Evolutionary conservation across 2,329 filamentous ascomycete genomes (phyloP), one percentile per base, ranked within the genome.

Genomic region (Phialophora tarda): DNA sequence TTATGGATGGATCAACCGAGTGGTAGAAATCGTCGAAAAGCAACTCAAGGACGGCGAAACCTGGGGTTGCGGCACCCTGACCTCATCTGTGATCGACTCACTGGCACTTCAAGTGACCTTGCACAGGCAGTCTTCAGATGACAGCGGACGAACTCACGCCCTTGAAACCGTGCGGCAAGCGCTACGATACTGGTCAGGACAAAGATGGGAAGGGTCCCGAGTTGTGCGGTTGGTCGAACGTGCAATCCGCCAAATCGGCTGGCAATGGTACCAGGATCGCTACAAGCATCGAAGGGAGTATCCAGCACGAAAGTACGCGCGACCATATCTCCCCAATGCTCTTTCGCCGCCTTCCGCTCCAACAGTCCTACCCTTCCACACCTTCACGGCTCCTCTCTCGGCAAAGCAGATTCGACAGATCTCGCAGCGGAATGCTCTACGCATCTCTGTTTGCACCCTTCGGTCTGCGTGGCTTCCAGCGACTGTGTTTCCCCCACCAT

Each of bases 301-400:
- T 24, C 79, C 85, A 3, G 72, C 80, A 6, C 83, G 83, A 11
- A 83, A 80, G 71, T 97, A 97, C 76, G 80, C 82, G 38, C 84
- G 95, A 59, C 91, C 92, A 11, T 88, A 87, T 66, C 81, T 96
- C 11, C 95, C 94, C 3, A 78, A 83, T 2, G 85, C 84, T 50
- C 82, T 99, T 34, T 86, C 90, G 0, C 85, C 96, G 10, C 95
- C 95, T 3, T 88, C 91, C 32, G 94, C 95, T 5, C 95, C 95
- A 2, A 99, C 95, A 0, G 93, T 99, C 1, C 83, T 99, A 0
- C 95, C 95, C 0, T 99, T 99, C 75, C 95, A 99, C 77, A 98
- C 95, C 0, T 99, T 99, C 75, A 99, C 95, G 1, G 97, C 91
- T 71, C 95, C 95, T 0, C 83, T 99, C 71, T 93, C 92, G 6